phyloP scores from a whole-genome alignment of 2,329 filamentous ascomycete genomes.

The Epichloe festucae region DNA sequence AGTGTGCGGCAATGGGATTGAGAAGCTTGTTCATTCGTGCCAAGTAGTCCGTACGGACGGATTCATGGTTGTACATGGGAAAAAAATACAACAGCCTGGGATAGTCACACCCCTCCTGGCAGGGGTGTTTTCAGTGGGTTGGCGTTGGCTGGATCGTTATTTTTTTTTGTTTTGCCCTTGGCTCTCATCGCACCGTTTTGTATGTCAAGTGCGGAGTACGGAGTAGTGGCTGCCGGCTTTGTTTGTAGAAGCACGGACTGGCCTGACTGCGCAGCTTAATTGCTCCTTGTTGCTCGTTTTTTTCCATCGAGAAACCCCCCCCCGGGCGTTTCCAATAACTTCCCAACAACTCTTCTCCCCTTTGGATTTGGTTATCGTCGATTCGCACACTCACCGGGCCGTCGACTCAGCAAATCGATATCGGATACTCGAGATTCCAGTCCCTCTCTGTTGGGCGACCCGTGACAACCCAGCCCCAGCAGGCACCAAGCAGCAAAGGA shows the following conservation, averaged over 20 bases:
- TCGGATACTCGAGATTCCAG: background rate
- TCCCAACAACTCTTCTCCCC: background rate
- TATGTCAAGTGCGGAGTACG: background rate
- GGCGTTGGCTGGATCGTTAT: background rate
- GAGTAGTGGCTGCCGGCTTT: constrained; percentile 1
- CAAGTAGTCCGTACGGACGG: background rate
- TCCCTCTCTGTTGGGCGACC: background rate
- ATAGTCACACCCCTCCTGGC: background rate
- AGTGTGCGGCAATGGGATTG: background rate
- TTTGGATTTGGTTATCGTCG: background rate
- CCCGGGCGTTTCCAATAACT: too few species aligned
- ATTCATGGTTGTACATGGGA: background rate
- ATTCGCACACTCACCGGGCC: background rate
- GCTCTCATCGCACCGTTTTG: constrained; percentile 2
- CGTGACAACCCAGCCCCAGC: background rate
- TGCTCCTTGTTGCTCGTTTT: background rate
- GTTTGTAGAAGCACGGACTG: constrained; percentile 3
- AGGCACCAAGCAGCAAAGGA: background rate
- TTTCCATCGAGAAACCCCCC: background rate
- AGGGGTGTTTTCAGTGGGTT: background rate
- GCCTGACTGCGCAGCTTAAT: background rate
- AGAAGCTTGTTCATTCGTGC: background rate
- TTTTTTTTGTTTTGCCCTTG: background rate
- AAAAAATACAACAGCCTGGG: background rate
- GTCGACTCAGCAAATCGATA: background rate